These are phyloP conservation scores for Yamadazyma dendronema DNA, from an alignment of 1,139 yeast species.

Conservation along the genomic window DNA sequence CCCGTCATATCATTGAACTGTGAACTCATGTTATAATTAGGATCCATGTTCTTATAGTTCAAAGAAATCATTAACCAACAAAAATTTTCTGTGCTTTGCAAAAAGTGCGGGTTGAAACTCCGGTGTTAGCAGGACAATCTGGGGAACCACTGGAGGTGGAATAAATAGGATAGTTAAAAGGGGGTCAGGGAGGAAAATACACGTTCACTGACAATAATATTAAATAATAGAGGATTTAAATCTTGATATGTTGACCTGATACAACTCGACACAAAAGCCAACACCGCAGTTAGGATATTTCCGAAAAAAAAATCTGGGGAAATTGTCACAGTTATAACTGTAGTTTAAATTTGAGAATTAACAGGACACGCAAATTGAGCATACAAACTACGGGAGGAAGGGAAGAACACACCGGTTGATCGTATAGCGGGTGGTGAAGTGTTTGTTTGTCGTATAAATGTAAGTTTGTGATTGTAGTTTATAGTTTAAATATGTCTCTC, in stretches of 20 bases:
- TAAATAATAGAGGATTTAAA: background rate
- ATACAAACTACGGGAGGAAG: background rate
- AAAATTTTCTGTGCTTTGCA: background rate
- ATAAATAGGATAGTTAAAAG: background rate
- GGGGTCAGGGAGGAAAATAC: background rate
- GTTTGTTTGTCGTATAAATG: too few species aligned
- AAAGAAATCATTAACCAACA: conserved; percentile 7
- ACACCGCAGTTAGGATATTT: background rate
- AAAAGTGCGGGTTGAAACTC: conserved; percentile 2
- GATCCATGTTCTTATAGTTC: conserved; percentile 7
- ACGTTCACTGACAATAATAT: background rate
- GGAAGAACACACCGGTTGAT: background rate
- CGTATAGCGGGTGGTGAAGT: background rate
- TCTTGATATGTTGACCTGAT: background rate
- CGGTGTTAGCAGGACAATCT: background rate
- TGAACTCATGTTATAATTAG: conserved; percentile 1
- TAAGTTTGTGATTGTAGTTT: too few species aligned
- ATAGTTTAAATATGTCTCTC: background rate
- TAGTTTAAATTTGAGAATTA: background rate
- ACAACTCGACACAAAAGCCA: background rate
- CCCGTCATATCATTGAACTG: background rate
- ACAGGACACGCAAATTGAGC: background rate
- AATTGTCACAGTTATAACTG: background rate
- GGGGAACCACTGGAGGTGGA: background rate
- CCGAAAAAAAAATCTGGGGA: background rate